Base-by-base conservation (phyloP, 495 filamentous ascomycete species). In the Thermochaetoides thermophila region DNA sequence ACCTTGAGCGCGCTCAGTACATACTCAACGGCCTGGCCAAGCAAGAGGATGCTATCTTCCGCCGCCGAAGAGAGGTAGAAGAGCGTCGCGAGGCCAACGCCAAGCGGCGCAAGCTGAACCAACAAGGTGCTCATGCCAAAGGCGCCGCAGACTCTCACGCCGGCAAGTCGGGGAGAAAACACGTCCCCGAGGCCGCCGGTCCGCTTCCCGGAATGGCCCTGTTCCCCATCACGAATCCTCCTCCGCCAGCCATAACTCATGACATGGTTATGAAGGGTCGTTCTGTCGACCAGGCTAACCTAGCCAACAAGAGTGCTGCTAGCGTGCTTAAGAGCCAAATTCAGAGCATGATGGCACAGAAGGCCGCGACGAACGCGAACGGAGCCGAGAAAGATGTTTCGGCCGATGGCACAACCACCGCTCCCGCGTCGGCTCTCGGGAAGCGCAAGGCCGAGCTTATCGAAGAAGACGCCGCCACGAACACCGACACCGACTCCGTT, bases 31-130 rank as follows among this genome's bases (percentile, higher is more conserved):
- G 84, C 2, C 68, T 99, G 7, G 87, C 83, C 7, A 92, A 87
- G 49, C 86, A 95, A 50, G 89, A 99, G 59, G 84, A 87, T 49
- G 80, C 78, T 14, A 99, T 99, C 42, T 99, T 99, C 57, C 67
- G 65, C 25, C 73, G 86, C 35, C 72, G 89, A 39, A 74, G 78
- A 48, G 74, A 93, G 51, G 71, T 64, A 0, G 87, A 95, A 32
- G 83, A 91, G 30, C 72, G 81, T 42, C 73, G 76, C 38, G 76
- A 80, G 44, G 84, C 80, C 9, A 74, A 74, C 37, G 69, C 71
- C 37, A 89, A 81, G 57, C 61, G 84, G 42, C 70, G 85, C 34
- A 84, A 83, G 48, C 58, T 85, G 30, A 59, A 74, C 21, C 63
- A 78, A 11, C 34, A 38, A 27, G 40, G 39, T 15, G 32, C 65